Percentiles rank a stretch among this genome's conserved stretches.
Evolutionary conservation across 805 yeast species (phyloP).

Genomic region (Pichia nakasei): DNA sequence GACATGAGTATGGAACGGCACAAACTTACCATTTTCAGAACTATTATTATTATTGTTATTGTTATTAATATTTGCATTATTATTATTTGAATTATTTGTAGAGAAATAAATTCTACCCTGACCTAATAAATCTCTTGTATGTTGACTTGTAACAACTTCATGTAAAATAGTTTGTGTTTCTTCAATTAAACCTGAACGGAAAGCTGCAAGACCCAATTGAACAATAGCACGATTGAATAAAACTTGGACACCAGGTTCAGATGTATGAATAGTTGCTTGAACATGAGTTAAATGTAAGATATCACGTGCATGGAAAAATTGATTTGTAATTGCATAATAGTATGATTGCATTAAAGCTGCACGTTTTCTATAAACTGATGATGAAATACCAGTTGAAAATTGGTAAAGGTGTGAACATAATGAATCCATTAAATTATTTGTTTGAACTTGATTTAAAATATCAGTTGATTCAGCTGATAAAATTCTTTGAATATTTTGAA

Average conservation of each 20-base stretch:
- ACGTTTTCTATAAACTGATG: constrained; percentile 63
- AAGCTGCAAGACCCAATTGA: constrained; percentile 92
- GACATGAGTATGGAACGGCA: constrained; percentile 98
- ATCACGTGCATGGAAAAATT: constrained; percentile 78
- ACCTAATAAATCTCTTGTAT: constrained; percentile 87
- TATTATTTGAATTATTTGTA: background rate
- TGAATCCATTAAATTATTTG: constrained; percentile 52
- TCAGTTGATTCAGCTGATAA: constrained; percentile 18
- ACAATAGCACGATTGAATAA: constrained; percentile 91
- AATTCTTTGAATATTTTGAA: constrained; percentile 21
- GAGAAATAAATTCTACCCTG: constrained; percentile 45
- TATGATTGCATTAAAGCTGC: constrained; percentile 82
- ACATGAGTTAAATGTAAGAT: constrained; percentile 80
- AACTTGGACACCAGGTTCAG: constrained; percentile 83
- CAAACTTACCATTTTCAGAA: constrained; percentile 65
- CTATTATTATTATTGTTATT: background rate
- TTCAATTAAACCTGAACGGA: constrained; percentile 75
- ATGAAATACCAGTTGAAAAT: constrained; percentile 36
- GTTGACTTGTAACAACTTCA: constrained; percentile 79
- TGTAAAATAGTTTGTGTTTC: constrained; percentile 82
- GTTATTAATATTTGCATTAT: background rate
- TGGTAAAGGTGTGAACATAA: constrained; percentile 58
- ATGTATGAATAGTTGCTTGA: constrained; percentile 71
- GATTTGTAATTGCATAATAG: constrained; percentile 83
- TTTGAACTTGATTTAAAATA: constrained; percentile 25